Percentiles rank a stretch among this genome's conserved stretches.
phyloP scores from a whole-genome alignment of 768 basidiomycete genomes.

The Clavaria fumosa region DNA sequence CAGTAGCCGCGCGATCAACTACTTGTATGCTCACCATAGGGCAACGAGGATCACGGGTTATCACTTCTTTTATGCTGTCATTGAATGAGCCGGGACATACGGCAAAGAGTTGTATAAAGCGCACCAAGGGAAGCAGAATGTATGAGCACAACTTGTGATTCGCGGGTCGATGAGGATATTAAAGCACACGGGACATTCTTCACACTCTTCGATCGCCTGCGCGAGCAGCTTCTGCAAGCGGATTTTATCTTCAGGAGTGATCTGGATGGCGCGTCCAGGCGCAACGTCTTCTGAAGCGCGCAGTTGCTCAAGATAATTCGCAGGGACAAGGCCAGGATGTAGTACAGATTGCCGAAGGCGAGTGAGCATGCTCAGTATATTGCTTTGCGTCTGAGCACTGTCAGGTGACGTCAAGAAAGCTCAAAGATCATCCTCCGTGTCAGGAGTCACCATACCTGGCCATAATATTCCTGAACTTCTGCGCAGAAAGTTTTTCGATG shows the following conservation, averaged over 20 bases:
- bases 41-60: conserved; percentile 59
- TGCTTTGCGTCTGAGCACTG: conserved; percentile 38
- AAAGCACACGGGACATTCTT: conserved; percentile 75
- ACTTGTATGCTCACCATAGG: conserved; percentile 43
- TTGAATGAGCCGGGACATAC: background rate
- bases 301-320: conserved; percentile 54
- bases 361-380: conserved; percentile 71
- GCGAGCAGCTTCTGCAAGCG: conserved; percentile 43
- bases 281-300: conserved; percentile 24
- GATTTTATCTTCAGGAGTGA: conserved; percentile 38
- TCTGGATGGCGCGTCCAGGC: conserved; percentile 17
- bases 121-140: conserved; percentile 59
- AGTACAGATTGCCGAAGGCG: conserved; percentile 72
- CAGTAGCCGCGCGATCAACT: background rate
- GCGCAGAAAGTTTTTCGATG: conserved; percentile 45
- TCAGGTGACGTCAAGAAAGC: too few species aligned
- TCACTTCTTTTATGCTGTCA: conserved; percentile 50
- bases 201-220: conserved; percentile 61
- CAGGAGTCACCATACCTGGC: conserved; percentile 23
- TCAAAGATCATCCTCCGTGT: too few species aligned
- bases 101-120: conserved; percentile 1
- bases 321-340: conserved; percentile 63
- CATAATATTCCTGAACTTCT: conserved; percentile 45
- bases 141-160: conserved; percentile 60
- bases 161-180: conserved; percentile 41